Base-by-base conservation (phyloP, 345 rosid genomes). In the Syzygium aromaticum region DNA sequence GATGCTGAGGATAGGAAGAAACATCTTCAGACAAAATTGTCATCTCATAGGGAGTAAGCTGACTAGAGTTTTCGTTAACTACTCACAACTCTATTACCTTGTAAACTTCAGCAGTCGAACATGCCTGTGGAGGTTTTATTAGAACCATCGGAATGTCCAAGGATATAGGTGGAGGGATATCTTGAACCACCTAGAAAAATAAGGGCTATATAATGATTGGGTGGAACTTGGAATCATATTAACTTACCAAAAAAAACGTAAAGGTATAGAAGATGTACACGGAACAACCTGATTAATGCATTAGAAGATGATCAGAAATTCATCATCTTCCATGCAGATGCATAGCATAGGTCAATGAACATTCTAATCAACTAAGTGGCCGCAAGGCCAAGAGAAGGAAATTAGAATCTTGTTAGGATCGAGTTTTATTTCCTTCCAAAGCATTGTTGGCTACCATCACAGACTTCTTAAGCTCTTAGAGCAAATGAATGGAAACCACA, bases 51-150 rank as follows among this genome's bases (percentile, higher is more conserved):
- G 25, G 80, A 73, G 80, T 19, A 33, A 67, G 80, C 46, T 33
- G 80, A 17, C 80, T 33, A 67, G 80, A 73, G 80, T 67, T 86
- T 25, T 30, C 4, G 13, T 87, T 8, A 52, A 33, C 54, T 13
- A 87, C 27, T 22, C 52, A 40, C 22, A 84, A 53, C n/a, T 21
- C 46, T 73, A 87, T 87, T 93, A 95, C 99, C 96, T 93, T 95
- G 94, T 96, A 98, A 90, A 98, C 99, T 91, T 95, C 98, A 89
- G 94, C 99, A 40, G 99, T 98, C 51, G 99, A 87, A 90, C 99
- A 98, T 87, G 98, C 98, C 87, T 95, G 94, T 84, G 54, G 95
- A 52, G 99, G 98, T 93, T 98, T 98, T 91, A 96, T 91, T 57
- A 98, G 96, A 88, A 95, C 96, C 96, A 96, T 94, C 12, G 98